Evolutionary conservation across 2,329 filamentous ascomycete species (phyloP).

Genomic region (Epichloe sylvatica): DNA sequence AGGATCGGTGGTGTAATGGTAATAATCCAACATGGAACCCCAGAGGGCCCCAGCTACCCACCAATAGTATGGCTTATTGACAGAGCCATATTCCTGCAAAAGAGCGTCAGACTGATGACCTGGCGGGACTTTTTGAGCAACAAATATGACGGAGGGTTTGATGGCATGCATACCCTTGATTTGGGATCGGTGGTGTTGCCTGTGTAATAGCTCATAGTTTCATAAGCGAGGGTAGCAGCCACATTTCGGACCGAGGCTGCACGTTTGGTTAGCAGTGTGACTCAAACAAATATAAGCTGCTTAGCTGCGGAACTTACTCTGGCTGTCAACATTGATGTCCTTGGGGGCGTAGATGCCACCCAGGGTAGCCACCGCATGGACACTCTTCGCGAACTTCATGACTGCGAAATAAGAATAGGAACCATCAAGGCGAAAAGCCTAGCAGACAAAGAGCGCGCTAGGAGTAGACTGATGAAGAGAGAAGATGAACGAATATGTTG

Average conservation of each 20-base stretch:
- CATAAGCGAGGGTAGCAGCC: constrained; percentile 45
- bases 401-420: background rate
- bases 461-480: background rate
- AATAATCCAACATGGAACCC: constrained; percentile 58
- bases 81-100: constrained; percentile 40
- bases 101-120: background rate
- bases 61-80: constrained; percentile 56
- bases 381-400: constrained; percentile 15
- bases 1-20: constrained; percentile 48
- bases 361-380: constrained; percentile 12
- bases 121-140: no score
- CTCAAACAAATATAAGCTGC: background rate
- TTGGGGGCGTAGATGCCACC: constrained; percentile 20
- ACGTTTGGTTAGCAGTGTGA: background rate
- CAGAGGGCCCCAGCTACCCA: constrained; percentile 53
- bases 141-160: background rate
- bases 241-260: constrained; percentile 48
- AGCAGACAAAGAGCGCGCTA: background rate
- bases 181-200: constrained; percentile 42
- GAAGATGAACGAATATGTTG: background rate
- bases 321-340: constrained; percentile 24
- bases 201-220: constrained; percentile 49
- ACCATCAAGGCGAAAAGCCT: no score
- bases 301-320: constrained; percentile 16
- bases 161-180: constrained; percentile 22